phyloP scores from a whole-genome alignment of 768 basidiomycete species.

The Sporobolomyces phaffii region DNA sequence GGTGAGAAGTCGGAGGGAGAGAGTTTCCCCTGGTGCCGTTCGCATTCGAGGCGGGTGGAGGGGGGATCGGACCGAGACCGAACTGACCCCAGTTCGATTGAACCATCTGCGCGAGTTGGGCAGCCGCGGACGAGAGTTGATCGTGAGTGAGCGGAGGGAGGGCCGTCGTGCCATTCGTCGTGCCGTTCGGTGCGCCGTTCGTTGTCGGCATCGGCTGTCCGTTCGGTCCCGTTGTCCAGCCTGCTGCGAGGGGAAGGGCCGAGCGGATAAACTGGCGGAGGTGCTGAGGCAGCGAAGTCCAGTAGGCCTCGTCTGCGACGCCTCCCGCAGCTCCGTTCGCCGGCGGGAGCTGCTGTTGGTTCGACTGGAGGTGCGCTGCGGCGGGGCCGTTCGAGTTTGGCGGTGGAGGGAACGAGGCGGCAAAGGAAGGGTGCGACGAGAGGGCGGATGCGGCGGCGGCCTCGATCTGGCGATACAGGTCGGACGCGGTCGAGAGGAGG shows the following conservation, averaged over 20 bases:
- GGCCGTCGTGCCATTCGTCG: slow-evolving; percentile 12
- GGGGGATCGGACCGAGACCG: slow-evolving; percentile 41
- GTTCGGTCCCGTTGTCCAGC: slow-evolving; percentile 32
- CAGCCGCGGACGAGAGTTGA: slow-evolving; percentile 40
- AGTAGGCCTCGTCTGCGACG: slow-evolving; percentile 60
- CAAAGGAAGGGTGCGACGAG: slow-evolving; percentile 39
- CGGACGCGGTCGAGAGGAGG: slow-evolving; percentile 58
- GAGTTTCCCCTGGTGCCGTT: slow-evolving; percentile 54
- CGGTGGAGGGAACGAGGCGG: slow-evolving; percentile 31
- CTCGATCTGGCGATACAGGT: slow-evolving; percentile 58
- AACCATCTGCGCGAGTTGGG: slow-evolving; percentile 43
- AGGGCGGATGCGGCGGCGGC: slow-evolving; percentile 48
- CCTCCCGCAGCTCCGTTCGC: slow-evolving; percentile 26
- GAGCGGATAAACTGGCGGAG: slow-evolving; percentile 63
- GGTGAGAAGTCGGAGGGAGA: slow-evolving; percentile 47
- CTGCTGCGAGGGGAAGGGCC: slow-evolving; percentile 49
- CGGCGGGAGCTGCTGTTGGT: neutral
- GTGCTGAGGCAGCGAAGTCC: slow-evolving; percentile 63
- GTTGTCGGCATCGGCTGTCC: slow-evolving; percentile 26
- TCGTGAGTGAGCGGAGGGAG: slow-evolving; percentile 42
- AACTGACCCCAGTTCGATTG: slow-evolving; percentile 40
- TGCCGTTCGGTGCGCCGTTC: neutral
- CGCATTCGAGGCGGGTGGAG: slow-evolving; percentile 44
- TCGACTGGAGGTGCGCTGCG: neutral
- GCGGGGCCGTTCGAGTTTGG: neutral